Base-by-base conservation (phyloP, 495 filamentous ascomycete genomes). In the Penicillium samsonianum region DNA sequence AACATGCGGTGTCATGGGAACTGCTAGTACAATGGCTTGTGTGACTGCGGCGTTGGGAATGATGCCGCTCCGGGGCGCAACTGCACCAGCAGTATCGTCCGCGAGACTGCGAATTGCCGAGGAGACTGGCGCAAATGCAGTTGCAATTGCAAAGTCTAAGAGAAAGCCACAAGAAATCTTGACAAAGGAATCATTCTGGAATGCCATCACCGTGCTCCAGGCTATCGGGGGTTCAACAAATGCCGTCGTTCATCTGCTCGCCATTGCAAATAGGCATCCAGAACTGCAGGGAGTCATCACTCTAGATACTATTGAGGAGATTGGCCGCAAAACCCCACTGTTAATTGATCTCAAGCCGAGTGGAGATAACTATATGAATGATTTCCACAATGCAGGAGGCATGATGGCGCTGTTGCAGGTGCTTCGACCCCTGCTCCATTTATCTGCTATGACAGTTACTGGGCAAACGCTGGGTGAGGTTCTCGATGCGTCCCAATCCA, bases 181-280 rank as follows among this genome's bases (percentile, higher is more conserved):
- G n/a, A 75, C 80, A 0, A 74, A 76, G 11, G 80, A 84, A 38
- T 88, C 85, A 0, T 87, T 89, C 60, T 62, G 82, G 44, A 89
- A 89, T 63, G 86, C 86, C 43, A 85, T 87, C 61, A 85, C 75
- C 2, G 86, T 88, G 0, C 76, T 89, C 2, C 86, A 88, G 57
- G 86, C 86, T 19, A 86, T 88, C 41, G 86, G 86, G 20, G 86
- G 86, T 17, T 87, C 84, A 0, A 88, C 86, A 1, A 89, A 88
- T 70, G 85, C 83, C 5, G 76, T 89, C 6, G 81, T 88, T 0
- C 86, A 89, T 60, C 67, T 89, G 10, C 69, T 89, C 67, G 86
- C 86, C 19, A 87, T 87, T 54, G 70, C 74, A 20, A 84, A 84
- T 65, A 74, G 84, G 17, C 84, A 87, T 59, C 83, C 83, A 0